Conservation (phyloP, 2,329 filamentous ascomycete species). For the Hyphodiscus sp. region DNA sequence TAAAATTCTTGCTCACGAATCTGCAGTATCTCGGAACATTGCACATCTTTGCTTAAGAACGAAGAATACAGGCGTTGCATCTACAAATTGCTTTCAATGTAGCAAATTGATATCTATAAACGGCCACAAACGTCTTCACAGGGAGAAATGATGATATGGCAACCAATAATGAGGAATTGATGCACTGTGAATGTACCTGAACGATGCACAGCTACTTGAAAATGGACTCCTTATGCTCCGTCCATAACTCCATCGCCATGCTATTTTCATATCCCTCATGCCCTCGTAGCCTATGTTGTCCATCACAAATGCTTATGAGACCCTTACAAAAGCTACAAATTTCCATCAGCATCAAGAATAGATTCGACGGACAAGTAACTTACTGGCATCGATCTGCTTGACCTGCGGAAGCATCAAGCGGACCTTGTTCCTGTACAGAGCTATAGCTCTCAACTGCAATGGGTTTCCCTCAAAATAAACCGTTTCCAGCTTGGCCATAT, state of each 20-base stretch:
- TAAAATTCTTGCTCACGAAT: constrained; percentile 4
- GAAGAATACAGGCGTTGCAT: constrained; percentile 2
- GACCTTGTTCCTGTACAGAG: constrained; percentile 91
- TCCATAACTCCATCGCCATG: constrained; percentile 17
- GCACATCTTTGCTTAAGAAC: constrained; percentile 44
- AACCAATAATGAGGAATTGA: neutral
- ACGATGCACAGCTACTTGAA: constrained; percentile 1
- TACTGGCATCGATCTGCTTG: constrained; percentile 94
- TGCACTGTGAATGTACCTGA: neutral
- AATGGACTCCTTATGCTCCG: neutral
- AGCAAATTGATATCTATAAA: constrained; percentile 6
- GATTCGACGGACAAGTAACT: constrained; percentile 38
- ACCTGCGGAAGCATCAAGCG: constrained; percentile 80
- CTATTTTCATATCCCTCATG: constrained; percentile 5
- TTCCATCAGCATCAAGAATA: neutral
- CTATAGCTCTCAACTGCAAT: constrained; percentile 70
- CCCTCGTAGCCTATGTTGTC: neutral
- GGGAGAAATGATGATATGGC: neutral
- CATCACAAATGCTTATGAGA: constrained; percentile 18
- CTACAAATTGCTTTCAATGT: neutral
- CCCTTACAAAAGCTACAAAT: constrained; percentile 26
- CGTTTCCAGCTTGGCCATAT: constrained; percentile 75
- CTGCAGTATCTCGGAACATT: constrained; percentile 40
- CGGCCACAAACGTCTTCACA: neutral
- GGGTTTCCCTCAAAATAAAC: constrained; percentile 98